A percentile compares a stretch with the other conserved stretches of the same genome.
Conservation (phyloP, 2,329 filamentous ascomycete genomes). For the Tolypocladium paradoxum region DNA sequence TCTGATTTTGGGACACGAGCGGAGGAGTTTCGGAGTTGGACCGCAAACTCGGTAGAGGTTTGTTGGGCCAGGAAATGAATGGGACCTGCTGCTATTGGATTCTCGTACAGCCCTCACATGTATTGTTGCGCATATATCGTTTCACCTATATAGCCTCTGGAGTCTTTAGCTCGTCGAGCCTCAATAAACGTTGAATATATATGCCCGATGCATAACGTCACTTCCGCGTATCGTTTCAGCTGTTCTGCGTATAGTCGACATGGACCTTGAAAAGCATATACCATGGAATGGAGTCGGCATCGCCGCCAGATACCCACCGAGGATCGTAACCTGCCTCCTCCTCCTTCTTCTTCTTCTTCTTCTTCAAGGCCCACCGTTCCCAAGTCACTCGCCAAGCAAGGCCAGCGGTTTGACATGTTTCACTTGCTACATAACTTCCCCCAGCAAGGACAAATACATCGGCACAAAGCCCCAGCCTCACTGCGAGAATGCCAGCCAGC, state of each 20-base stretch:
- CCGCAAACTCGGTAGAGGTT: background rate
- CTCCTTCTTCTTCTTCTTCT: too few relatives aligned
- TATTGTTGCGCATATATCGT: background rate
- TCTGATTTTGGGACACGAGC: conserved; percentile 4
- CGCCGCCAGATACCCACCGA: too few relatives aligned
- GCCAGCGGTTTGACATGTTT: background rate
- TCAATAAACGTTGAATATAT: background rate
- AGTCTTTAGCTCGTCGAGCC: background rate
- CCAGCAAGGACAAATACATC: background rate
- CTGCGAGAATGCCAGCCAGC: background rate
- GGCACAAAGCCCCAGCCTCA: background rate
- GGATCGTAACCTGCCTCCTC: too few relatives aligned
- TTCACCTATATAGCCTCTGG: background rate
- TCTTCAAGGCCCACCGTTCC: background rate
- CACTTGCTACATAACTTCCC: background rate
- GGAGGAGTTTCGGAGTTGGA: background rate
- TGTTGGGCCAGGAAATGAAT: background rate
- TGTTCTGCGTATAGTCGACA: too few relatives aligned
- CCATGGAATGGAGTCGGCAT: too few relatives aligned
- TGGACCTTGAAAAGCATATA: too few relatives aligned
- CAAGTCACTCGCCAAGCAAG: background rate
- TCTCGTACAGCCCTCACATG: too few relatives aligned
- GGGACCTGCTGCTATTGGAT: background rate
- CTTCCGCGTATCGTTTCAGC: background rate
- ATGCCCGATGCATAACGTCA: background rate